Evolutionary conservation across 139 green algal species (phyloP).

Genomic region (Parachlorella kessleri): DNA sequence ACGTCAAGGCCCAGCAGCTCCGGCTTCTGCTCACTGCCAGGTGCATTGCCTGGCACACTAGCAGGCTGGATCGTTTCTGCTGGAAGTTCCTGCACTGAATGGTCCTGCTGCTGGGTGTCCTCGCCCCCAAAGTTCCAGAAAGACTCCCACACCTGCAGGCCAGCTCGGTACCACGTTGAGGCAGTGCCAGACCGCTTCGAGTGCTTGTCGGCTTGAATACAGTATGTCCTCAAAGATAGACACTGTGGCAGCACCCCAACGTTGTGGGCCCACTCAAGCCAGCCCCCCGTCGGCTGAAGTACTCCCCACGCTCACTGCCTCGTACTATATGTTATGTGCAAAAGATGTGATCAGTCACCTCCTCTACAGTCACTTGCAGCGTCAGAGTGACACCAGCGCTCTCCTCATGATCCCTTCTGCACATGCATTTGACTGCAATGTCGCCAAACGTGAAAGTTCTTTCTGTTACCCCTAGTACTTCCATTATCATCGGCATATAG

Average conservation of each 20-base stretch:
- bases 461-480: no score
- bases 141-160: no score
- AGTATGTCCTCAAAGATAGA: no score
- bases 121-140: neutral
- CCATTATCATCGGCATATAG: no score
- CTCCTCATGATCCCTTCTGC: neutral
- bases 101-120: neutral
- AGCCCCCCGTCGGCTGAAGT: no score
- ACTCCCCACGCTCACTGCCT: no score
- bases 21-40: neutral
- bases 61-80: neutral
- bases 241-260: no score
- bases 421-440: neutral
- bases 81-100: neutral
- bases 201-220: no score
- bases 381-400: neutral
- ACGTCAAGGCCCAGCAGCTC: neutral
- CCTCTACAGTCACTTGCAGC: neutral
- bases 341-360: neutral
- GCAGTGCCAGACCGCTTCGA: no score
- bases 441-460: neutral
- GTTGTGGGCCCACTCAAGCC: no score
- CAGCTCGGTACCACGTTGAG: no score
- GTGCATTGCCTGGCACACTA: neutral
- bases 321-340: no score